Conservation (phyloP, 1,284 basidiomycete species). For the Leccinum laetum region DNA sequence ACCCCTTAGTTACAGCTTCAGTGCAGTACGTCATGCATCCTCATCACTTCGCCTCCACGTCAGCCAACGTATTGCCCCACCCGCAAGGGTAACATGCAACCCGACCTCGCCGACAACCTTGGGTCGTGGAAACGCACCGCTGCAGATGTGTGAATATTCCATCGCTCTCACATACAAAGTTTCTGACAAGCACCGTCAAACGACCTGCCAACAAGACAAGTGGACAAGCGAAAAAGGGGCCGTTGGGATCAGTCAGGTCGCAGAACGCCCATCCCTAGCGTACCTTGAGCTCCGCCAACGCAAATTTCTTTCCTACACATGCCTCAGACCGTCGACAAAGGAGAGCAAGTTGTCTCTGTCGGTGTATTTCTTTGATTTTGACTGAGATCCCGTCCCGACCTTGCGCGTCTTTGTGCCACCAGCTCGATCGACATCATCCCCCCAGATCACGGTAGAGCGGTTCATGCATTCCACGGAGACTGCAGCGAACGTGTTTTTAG, state of each 20-base stretch:
- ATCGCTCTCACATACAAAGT: conserved; percentile 41
- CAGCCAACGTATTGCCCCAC: conserved; percentile 26
- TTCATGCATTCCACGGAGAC: conserved; percentile 47
- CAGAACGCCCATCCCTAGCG: background rate
- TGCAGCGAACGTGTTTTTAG: too few species aligned
- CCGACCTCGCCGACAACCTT: conserved; percentile 42
- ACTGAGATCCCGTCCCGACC: conserved; percentile 16
- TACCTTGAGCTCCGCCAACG: conserved; percentile 48
- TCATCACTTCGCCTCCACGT: too few species aligned
- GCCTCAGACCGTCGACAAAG: too few species aligned
- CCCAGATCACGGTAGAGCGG: conserved; percentile 41
- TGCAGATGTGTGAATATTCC: conserved; percentile 16
- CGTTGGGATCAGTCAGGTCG: too few species aligned
- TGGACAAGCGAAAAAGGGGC: too few species aligned
- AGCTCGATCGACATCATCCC: conserved; percentile 36
- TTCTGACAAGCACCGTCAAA: conserved; percentile 40
- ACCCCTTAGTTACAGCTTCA: background rate
- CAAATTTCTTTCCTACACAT: conserved; percentile 37
- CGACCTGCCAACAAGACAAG: background rate
- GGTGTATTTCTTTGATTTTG: conserved; percentile 37
- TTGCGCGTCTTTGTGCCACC: conserved; percentile 34
- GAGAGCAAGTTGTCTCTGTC: conserved; percentile 35
- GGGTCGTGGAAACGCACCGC: conserved; percentile 40
- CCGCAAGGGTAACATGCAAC: conserved; percentile 33
- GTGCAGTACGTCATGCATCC: background rate